Evolutionary conservation across 176 grass and related monocot species (phyloP), one percentile per base, ranked within the genome.

Genomic region (Leersia perrieri): DNA sequence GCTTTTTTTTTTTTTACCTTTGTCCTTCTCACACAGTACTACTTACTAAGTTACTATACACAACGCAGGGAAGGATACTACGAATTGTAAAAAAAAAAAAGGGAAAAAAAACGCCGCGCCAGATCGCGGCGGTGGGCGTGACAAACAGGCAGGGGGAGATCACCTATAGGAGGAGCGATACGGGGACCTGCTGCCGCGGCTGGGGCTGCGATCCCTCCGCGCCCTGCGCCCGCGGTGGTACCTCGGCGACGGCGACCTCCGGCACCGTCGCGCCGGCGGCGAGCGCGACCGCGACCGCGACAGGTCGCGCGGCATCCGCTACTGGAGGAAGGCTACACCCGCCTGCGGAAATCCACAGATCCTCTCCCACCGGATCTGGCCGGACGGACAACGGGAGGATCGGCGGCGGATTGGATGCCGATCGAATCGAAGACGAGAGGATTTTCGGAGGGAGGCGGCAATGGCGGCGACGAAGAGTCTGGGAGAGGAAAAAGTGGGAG

Each of bases 111-210:
- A 76, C 49, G 42, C 51, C 74, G 26, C 40, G 45, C 51, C 68
- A 77, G 63, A 89, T 86, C 60, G 76, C 64, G 27, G 66, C 29
- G 31, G 57, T 26, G 77, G 31, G 57, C 31, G 77, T 35, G 83
- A 90, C 80, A 90, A 79, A 75, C 82, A 86, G 60, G 4, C 47
- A 51, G 47, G 18, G 80, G 72, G 76, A 80, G 69, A 90, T 99
- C 92, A 99, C 93, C 96, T 99, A 87, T 99, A 89, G 73, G 85
- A 91, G 76, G 86, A 79, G 66, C 90, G 92, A 90, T 93, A 95
- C 35, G 96, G 96, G 67, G 96, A 93, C 68, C 92, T 94, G 90
- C 88, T 99, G 88, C 88, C 93, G 76, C 92, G 81, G 88, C 88
- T 94, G 30, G 81, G 88, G 82, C 91, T 95, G 41, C 90, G 88